Evolutionary conservation across 441 rosid genomes (phyloP).

Genomic region (Jatropha podagrica): DNA sequence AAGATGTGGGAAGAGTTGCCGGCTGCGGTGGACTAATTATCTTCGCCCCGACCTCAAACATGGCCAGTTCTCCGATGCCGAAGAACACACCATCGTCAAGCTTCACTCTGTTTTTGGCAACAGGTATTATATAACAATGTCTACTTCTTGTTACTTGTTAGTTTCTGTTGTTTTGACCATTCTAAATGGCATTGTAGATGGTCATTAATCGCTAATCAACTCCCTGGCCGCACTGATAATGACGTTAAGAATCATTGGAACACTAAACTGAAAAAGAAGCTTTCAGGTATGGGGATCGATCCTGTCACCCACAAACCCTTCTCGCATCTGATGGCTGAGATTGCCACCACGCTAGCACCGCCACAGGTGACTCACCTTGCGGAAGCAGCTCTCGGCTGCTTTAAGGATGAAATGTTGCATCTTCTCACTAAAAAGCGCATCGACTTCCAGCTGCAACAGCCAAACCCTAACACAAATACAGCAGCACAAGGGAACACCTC

Average conservation of each 20-base stretch:
- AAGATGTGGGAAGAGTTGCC: constrained; percentile 85
- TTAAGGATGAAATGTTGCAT: constrained; percentile 97
- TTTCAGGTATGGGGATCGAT: constrained; percentile 94
- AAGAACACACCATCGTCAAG: constrained; percentile 78
- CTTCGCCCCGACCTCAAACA: constrained; percentile 84
- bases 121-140: constrained; percentile 3
- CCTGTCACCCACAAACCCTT: constrained; percentile 94
- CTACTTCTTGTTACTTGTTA: background rate
- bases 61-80: constrained; percentile 65
- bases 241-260: constrained; percentile 96
- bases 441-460: constrained; percentile 74
- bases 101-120: constrained; percentile 52
- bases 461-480: constrained; percentile 19
- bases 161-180: background rate
- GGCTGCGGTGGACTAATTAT: constrained; percentile 83
- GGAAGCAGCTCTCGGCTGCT: constrained; percentile 95
- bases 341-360: constrained; percentile 76
- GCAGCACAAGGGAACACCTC: constrained; percentile 36
- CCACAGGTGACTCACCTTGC: constrained; percentile 92
- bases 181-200: constrained; percentile 48
- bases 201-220: constrained; percentile 92
- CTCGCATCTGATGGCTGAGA: constrained; percentile 92
- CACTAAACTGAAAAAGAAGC: constrained; percentile 92
- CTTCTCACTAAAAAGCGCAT: constrained; percentile 89
- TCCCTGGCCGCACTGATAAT: constrained; percentile 91